Conservation (phyloP, 225 moss, liverwort and hornwort genomes). For the Polytrichum commune region DNA sequence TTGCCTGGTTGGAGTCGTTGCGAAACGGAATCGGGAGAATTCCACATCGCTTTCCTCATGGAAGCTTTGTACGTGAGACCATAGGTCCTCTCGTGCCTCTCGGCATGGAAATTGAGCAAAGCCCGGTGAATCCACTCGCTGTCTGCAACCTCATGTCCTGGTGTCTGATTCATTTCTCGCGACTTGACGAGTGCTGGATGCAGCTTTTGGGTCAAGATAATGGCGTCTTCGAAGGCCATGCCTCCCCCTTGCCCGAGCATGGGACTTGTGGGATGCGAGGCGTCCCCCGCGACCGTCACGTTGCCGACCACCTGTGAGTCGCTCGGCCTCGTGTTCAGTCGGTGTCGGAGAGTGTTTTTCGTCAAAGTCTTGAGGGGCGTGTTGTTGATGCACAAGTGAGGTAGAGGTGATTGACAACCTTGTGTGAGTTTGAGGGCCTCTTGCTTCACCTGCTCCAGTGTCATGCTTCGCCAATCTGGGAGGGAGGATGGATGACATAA, state of each 20-base stretch:
- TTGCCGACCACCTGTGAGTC: constrained; percentile 31
- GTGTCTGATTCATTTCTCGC: too few relatives aligned
- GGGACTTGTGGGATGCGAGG: constrained; percentile 45
- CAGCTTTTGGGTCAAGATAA: constrained; percentile 19
- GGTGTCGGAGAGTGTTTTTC: constrained; percentile 30
- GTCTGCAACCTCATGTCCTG: background rate
- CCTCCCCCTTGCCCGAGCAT: constrained; percentile 51
- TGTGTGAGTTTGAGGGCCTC: constrained; percentile 19
- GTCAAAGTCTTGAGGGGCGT: constrained; percentile 27
- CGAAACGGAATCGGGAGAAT: background rate
- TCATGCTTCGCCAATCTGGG: constrained; percentile 14
- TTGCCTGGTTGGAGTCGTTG: constrained; percentile 4
- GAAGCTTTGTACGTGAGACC: background rate
- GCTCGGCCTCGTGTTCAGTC: constrained; percentile 33
- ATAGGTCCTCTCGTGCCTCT: background rate
- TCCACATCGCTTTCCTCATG: constrained; percentile 11
- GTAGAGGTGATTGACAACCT: constrained; percentile 19
- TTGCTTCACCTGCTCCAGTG: constrained; percentile 24
- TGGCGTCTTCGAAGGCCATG: constrained; percentile 46
- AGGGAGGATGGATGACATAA: constrained; percentile 1
- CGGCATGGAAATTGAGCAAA: constrained; percentile 8
- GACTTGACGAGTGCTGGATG: constrained; percentile 6
- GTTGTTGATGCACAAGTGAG: constrained; percentile 24
- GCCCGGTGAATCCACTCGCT: background rate
- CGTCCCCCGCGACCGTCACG: constrained; percentile 42